Conservation (phyloP, 2,329 filamentous ascomycete species). For the Fusarium floridanum region DNA sequence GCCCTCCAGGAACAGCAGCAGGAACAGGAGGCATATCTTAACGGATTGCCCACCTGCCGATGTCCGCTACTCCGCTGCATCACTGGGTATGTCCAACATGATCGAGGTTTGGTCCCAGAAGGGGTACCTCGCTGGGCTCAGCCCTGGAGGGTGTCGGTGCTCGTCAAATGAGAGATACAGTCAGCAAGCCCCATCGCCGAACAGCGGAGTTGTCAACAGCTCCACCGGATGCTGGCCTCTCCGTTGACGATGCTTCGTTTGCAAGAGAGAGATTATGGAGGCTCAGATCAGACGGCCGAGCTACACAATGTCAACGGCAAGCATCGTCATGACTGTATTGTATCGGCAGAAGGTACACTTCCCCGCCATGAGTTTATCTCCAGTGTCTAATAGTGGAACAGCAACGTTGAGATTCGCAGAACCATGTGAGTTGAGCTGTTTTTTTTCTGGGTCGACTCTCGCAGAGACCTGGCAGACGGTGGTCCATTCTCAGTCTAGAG, state of each 20-base stretch:
- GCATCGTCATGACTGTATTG: background rate
- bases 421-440: conserved; percentile 21
- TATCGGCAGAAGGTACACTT: background rate
- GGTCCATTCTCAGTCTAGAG: conserved; percentile 18
- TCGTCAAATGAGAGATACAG: conserved; percentile 20
- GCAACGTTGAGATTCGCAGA: background rate
- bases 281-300: background rate
- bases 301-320: background rate
- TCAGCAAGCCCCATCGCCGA: conserved; percentile 9
- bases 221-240: conserved; percentile 15
- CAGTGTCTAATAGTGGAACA: conserved; percentile 2
- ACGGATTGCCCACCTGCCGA: background rate
- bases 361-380: background rate
- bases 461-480: conserved; percentile 12
- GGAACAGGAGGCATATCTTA: background rate
- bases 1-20: background rate
- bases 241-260: conserved; percentile 13
- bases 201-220: conserved; percentile 22
- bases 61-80: conserved; percentile 3
- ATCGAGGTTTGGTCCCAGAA: background rate
- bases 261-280: background rate
- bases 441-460: conserved; percentile 12
- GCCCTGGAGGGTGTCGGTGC: conserved; percentile 9
- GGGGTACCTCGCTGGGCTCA: background rate
- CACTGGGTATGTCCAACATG: conserved; percentile 11